Conservation (phyloP, 2,329 filamentous ascomycete genomes). For the Neopestalotiopsis sp. region DNA sequence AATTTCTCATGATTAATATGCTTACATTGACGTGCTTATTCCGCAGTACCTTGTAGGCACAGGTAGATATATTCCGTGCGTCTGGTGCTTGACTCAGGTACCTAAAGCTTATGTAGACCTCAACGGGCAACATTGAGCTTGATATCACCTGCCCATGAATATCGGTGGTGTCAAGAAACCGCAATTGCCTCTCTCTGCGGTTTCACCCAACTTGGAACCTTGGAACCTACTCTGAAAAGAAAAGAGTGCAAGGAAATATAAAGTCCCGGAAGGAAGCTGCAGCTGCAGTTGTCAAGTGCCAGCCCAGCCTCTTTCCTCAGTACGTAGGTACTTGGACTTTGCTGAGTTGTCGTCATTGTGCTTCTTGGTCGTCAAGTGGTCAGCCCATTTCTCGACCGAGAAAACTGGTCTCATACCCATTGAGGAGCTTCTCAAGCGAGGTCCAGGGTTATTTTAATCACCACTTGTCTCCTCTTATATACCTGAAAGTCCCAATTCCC, state of each 20-base stretch:
- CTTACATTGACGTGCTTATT: background rate
- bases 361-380: conserved; percentile 7
- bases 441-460: background rate
- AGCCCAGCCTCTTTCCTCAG: background rate
- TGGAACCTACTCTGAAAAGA: background rate
- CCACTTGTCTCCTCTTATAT: conserved; percentile 8
- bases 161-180: background rate
- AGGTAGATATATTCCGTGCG: background rate
- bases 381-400: conserved; percentile 11
- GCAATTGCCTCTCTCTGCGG: background rate
- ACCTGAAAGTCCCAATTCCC: background rate
- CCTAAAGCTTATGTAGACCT: background rate
- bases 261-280: conserved; percentile 2
- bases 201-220: background rate
- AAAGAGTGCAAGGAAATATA: background rate
- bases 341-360: conserved; percentile 18
- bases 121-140: background rate
- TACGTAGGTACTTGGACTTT: background rate
- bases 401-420: background rate
- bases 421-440: background rate
- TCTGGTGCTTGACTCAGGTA: background rate
- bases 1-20: background rate
- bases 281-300: background rate
- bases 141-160: background rate
- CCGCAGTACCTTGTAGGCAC: background rate